Percentiles rank a stretch among this genome's conserved stretches.
These are phyloP conservation scores for Phytophthora sp. DNA, from an alignment of 352 stramenopile genomes.

Conservation along the genomic window DNA sequence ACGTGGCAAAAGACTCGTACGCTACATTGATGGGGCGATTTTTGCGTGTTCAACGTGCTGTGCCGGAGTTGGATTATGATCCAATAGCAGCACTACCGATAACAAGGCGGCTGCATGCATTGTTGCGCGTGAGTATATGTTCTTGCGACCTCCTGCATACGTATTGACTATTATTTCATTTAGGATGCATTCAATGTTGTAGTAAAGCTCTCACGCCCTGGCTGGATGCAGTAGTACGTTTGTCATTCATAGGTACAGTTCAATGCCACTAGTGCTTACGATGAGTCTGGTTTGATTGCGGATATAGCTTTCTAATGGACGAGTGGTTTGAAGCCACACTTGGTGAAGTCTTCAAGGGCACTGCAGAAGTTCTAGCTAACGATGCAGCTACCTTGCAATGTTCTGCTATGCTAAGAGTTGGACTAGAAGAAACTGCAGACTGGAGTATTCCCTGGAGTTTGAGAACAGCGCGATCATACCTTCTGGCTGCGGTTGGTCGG, in stretches of 20 bases:
- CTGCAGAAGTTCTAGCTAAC: constrained; percentile 9
- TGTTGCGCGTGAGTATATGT: constrained; percentile 30
- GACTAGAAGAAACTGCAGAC: not conserved
- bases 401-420: constrained; percentile 1
- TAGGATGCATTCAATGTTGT: constrained; percentile 44
- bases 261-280: no score
- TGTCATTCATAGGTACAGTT: no score
- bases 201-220: constrained; percentile 30
- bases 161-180: not conserved
- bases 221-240: constrained; percentile 46
- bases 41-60: constrained; percentile 32
- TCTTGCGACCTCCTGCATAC: no score
- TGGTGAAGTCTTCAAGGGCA: constrained; percentile 5
- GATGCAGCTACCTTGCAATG: constrained; percentile 6
- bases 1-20: constrained; percentile 28
- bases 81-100: constrained; percentile 32
- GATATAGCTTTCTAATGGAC: constrained; percentile 26
- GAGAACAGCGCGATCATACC: constrained; percentile 10
- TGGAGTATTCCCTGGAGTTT: constrained; percentile 18
- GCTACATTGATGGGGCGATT: constrained; percentile 24
- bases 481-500: constrained; percentile 16
- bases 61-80: constrained; percentile 60
- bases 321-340: constrained; percentile 29
- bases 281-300: not conserved
- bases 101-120: constrained; percentile 19